These are phyloP conservation scores for Rhodocollybia butyracea DNA, from an alignment of 768 basidiomycete species.

Conservation along the genomic window DNA sequence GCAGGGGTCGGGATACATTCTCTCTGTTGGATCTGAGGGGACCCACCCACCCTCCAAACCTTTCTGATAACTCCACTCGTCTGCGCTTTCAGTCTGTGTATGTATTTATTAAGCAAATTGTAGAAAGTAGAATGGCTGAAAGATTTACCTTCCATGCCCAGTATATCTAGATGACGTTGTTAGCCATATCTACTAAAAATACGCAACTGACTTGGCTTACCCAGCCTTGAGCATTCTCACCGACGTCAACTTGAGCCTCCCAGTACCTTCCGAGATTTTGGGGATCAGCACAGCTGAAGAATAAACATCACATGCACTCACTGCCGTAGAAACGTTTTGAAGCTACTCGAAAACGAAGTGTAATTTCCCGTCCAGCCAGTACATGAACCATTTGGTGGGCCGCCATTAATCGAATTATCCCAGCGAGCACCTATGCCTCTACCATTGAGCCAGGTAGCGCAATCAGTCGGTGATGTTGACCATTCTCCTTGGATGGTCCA, in stretches of 20 bases:
- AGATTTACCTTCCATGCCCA: conserved; percentile 69
- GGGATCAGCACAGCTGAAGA: not conserved
- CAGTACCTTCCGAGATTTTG: conserved; percentile 49
- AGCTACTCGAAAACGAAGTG: conserved; percentile 54
- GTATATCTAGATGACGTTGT: conserved; percentile 24
- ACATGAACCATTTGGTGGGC: conserved; percentile 58
- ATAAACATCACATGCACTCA: no score
- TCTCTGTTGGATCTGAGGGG: conserved; percentile 63
- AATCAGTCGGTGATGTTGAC: conserved; percentile 72
- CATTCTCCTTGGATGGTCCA: conserved; percentile 84
- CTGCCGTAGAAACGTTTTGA: conserved; percentile 61
- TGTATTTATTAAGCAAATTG: not conserved
- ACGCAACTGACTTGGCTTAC: conserved; percentile 7
- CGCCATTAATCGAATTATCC: conserved; percentile 34
- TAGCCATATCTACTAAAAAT: conserved; percentile 9
- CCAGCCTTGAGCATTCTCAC: conserved; percentile 72
- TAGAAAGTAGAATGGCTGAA: conserved; percentile 10
- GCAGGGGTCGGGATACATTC: conserved; percentile 64
- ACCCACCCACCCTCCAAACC: conserved; percentile 79
- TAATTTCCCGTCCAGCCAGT: conserved; percentile 58
- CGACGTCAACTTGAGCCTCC: conserved; percentile 76
- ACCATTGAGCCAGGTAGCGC: conserved; percentile 78
- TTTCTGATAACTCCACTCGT: conserved; percentile 76
- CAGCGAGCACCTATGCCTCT: conserved; percentile 67
- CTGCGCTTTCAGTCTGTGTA: conserved; percentile 56